phyloP scores from a whole-genome alignment of 768 basidiomycete genomes.

The Suillus subluteus region DNA sequence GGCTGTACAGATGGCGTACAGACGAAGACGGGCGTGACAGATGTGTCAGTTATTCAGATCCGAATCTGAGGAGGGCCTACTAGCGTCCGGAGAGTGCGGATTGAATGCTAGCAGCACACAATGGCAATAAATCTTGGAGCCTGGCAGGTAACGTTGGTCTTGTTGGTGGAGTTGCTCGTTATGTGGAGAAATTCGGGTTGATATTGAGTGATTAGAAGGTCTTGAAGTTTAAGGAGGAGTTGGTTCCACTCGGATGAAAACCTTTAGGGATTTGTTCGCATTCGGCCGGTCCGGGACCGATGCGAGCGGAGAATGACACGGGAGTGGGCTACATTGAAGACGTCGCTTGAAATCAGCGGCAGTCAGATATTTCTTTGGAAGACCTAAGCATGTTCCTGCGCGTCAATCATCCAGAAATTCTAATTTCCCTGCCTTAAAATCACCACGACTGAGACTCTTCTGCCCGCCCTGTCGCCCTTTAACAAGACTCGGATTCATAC shows the following conservation, averaged over 20 bases:
- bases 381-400: slow-evolving; percentile 18
- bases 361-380: slow-evolving; percentile 28
- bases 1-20: slow-evolving; percentile 3
- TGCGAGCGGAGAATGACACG: slow-evolving; percentile 36
- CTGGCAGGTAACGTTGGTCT: neutral
- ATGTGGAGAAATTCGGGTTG: neutral
- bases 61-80: slow-evolving; percentile 6
- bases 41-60: slow-evolving; percentile 10
- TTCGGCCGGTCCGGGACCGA: slow-evolving; percentile 29
- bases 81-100: slow-evolving; percentile 15
- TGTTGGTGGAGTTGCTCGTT: neutral
- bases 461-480: neutral
- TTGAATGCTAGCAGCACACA: neutral
- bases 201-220: neutral
- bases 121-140: neutral
- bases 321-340: slow-evolving; percentile 16
- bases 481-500: slow-evolving; percentile 11
- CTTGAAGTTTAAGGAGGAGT: neutral
- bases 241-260: slow-evolving; percentile 17
- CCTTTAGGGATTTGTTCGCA: slow-evolving; percentile 21
- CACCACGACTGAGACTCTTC: slow-evolving; percentile 5
- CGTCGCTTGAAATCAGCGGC: slow-evolving; percentile 19
- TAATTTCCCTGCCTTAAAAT: slow-evolving; percentile 11
- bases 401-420: slow-evolving; percentile 13
- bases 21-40: slow-evolving; percentile 10